phyloP scores from a whole-genome alignment of 1,284 basidiomycete species.

The Fomitopsis betulina region DNA sequence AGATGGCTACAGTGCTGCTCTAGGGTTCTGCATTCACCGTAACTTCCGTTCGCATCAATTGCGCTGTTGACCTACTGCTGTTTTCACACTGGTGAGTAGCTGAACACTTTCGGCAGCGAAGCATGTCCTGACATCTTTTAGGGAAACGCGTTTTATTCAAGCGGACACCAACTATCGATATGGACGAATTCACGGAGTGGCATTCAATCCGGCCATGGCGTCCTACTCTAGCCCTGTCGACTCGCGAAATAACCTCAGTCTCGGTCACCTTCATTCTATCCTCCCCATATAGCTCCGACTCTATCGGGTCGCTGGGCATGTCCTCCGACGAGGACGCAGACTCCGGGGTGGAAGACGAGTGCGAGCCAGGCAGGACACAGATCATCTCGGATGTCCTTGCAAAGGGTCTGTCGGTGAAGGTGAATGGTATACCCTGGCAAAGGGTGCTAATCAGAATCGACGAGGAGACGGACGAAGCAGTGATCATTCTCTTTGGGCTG shows the following conservation, averaged over 20 bases:
- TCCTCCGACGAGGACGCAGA: slow-evolving; percentile 39
- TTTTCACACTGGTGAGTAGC: too few relatives aligned
- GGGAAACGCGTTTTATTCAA: background rate
- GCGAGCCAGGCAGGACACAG: slow-evolving; percentile 25
- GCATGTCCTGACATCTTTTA: background rate
- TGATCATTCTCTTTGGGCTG: slow-evolving; percentile 77
- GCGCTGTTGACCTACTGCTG: too few relatives aligned
- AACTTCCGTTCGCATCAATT: too few relatives aligned
- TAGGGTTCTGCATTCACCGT: too few relatives aligned
- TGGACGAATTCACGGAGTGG: slow-evolving; percentile 38
- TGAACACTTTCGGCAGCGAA: background rate
- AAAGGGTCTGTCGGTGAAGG: slow-evolving; percentile 70
- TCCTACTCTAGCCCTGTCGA: slow-evolving; percentile 58
- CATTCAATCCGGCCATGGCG: slow-evolving; percentile 70
- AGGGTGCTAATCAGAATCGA: slow-evolving; percentile 72
- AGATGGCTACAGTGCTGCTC: too few relatives aligned
- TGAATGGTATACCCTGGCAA: slow-evolving; percentile 72
- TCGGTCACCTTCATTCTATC: slow-evolving; percentile 75
- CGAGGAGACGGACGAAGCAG: slow-evolving; percentile 71
- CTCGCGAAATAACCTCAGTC: slow-evolving; percentile 77
- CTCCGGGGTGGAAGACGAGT: slow-evolving; percentile 29
- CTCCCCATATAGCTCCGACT: slow-evolving; percentile 34
- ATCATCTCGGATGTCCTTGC: slow-evolving; percentile 64
- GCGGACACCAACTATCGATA: background rate
- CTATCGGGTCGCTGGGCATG: slow-evolving; percentile 41